Percentiles rank a stretch among this genome's conserved stretches.
These are phyloP conservation scores for Leccinum huronense DNA, from an alignment of 1,284 basidiomycete species.

Conservation along the genomic window DNA sequence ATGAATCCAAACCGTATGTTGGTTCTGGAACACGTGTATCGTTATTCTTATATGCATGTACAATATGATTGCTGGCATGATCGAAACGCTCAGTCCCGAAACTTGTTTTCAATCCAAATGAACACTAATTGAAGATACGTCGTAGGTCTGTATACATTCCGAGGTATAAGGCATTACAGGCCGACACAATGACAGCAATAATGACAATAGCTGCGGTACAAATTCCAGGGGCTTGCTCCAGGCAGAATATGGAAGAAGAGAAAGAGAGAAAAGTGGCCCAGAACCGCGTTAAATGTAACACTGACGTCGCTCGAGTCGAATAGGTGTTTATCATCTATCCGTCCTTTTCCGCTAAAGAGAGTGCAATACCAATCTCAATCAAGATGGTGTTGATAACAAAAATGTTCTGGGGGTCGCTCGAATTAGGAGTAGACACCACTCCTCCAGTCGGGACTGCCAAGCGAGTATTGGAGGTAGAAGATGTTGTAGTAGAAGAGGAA, in stretches of 20 bases:
- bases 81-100: neutral
- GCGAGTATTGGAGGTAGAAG: slow-evolving; percentile 22
- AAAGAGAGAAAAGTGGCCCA: neutral
- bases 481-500: slow-evolving; percentile 19
- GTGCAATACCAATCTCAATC: slow-evolving; percentile 38
- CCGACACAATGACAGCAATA: slow-evolving; percentile 11
- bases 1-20: slow-evolving; percentile 10
- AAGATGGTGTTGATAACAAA: slow-evolving; percentile 38
- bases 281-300: neutral
- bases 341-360: slow-evolving; percentile 22
- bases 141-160: slow-evolving; percentile 12
- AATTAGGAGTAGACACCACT: slow-evolving; percentile 15
- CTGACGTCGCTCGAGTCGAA: neutral
- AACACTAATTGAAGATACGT: slow-evolving; percentile 12
- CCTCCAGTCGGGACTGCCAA: slow-evolving; percentile 35
- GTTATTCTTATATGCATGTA: slow-evolving; percentile 5
- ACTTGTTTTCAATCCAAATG: neutral
- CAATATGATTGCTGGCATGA: neutral
- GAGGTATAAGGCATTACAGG: slow-evolving; percentile 25
- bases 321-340: slow-evolving; percentile 4
- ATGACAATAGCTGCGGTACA: slow-evolving; percentile 5
- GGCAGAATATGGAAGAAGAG: neutral
- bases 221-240: slow-evolving; percentile 11
- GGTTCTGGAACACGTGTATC: neutral
- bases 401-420: slow-evolving; percentile 36